Evolutionary conservation across 1,139 yeast genomes (phyloP).

Genomic region (Suhomyces guaymorum): DNA sequence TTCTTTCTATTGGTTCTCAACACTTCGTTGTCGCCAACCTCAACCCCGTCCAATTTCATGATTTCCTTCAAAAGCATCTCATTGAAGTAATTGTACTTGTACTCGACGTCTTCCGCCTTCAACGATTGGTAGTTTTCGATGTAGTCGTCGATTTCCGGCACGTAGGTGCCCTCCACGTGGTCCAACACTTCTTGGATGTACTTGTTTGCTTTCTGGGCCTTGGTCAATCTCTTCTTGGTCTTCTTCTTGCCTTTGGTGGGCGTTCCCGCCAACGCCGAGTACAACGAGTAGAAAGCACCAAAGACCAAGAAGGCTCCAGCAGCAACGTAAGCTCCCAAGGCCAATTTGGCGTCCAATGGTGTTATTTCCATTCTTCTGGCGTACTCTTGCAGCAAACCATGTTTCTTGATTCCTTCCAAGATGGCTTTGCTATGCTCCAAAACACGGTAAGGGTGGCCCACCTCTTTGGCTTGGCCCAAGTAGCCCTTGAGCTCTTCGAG

Average conservation of each 20-base stretch:
- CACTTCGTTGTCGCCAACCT: slow-evolving; percentile 49
- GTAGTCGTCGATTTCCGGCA: slow-evolving; percentile 46
- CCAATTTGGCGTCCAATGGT: slow-evolving; percentile 9
- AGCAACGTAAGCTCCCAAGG: slow-evolving; percentile 8
- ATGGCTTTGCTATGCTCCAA: slow-evolving; percentile 7
- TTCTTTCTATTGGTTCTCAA: slow-evolving; percentile 60
- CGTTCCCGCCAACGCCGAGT: slow-evolving; percentile 1
- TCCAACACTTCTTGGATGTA: slow-evolving; percentile 46
- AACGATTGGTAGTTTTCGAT: slow-evolving; percentile 35
- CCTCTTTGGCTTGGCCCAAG: slow-evolving; percentile 4
- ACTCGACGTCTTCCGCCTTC: slow-evolving; percentile 43
- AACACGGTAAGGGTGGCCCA: slow-evolving; percentile 8
- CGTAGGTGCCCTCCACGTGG: slow-evolving; percentile 43
- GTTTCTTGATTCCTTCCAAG: slow-evolving; percentile 4
- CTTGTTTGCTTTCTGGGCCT: slow-evolving; percentile 46
- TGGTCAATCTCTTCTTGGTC: slow-evolving; percentile 40
- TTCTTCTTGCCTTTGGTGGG: slow-evolving; percentile 23
- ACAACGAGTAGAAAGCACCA: slow-evolving; percentile 4
- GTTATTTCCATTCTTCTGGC: slow-evolving; percentile 7
- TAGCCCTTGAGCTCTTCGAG: slow-evolving; percentile 9
- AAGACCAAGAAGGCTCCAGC: slow-evolving; percentile 7
- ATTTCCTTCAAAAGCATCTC: slow-evolving; percentile 68
- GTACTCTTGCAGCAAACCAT: slow-evolving; percentile 10
- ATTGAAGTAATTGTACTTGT: slow-evolving; percentile 58
- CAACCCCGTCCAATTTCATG: slow-evolving; percentile 66